Conservation (phyloP, 208 protist genomes). For the Trichomonas gallinae region DNA sequence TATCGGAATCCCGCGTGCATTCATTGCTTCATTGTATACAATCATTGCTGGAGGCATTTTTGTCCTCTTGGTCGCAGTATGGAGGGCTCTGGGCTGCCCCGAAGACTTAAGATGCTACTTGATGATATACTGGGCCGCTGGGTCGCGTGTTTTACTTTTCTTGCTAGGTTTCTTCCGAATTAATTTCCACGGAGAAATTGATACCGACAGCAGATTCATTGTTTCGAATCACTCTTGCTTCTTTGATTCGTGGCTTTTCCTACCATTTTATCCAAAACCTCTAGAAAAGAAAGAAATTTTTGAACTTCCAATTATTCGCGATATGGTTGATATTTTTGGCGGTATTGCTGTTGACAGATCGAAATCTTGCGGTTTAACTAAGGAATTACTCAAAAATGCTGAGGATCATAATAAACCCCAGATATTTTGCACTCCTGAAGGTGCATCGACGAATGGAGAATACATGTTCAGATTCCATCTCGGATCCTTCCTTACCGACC, state of each 20-base stretch:
- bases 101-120: neutral
- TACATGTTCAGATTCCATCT: conserved; percentile 10
- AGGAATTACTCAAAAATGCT: neutral
- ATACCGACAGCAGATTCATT: neutral
- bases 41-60: neutral
- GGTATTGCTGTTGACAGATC: neutral
- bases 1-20: neutral
- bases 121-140: neutral
- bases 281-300: neutral
- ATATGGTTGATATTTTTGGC: neutral
- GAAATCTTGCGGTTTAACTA: neutral
- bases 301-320: neutral
- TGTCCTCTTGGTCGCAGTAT: neutral
- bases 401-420: neutral
- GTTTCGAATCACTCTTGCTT: neutral
- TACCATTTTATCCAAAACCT: neutral
- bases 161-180: neutral
- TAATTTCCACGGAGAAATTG: neutral
- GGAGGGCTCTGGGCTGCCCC: neutral
- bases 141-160: neutral
- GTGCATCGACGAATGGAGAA: neutral
- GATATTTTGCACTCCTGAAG: neutral
- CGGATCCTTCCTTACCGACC: neutral
- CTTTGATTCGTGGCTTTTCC: neutral
- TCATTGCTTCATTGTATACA: neutral